Evolutionary conservation across 139 green algal species (phyloP).

Genomic region (Yamagishiella unicocca): DNA sequence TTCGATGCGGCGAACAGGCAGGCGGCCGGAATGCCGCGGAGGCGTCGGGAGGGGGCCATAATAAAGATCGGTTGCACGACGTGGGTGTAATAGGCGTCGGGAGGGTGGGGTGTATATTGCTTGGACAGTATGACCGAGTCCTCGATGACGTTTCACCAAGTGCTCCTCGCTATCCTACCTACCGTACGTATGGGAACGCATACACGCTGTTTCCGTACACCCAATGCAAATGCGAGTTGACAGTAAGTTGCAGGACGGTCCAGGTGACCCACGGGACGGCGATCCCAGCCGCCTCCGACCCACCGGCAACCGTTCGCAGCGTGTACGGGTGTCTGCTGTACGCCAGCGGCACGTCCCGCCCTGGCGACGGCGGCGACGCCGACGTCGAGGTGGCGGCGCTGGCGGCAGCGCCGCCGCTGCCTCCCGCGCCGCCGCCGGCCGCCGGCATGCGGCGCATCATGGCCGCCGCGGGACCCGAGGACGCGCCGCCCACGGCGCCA

Average conservation of each 20-base stretch:
- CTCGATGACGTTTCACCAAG: too few species aligned
- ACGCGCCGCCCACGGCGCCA: background rate
- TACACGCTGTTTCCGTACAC: background rate
- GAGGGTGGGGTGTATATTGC: too few species aligned
- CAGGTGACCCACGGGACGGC: background rate
- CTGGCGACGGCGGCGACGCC: slow-evolving; percentile 37
- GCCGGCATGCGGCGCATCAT: slow-evolving; percentile 31
- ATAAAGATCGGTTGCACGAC: too few species aligned
- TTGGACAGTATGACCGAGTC: too few species aligned
- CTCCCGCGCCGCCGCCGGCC: slow-evolving; percentile 2
- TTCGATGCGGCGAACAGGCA: background rate
- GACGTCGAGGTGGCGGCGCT: slow-evolving; percentile 31
- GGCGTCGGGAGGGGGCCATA: too few species aligned
- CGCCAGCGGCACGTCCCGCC: slow-evolving; percentile 30
- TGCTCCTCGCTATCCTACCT: background rate
- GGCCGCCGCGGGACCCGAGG: background rate
- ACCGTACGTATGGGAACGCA: background rate
- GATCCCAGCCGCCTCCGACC: background rate
- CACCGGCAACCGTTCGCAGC: slow-evolving; percentile 41
- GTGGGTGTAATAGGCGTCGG: too few species aligned
- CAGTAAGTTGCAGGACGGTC: background rate
- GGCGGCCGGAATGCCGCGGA: background rate
- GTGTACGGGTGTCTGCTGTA: slow-evolving; percentile 55
- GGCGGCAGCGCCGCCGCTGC: slow-evolving; percentile 20
- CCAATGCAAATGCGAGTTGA: background rate